These are phyloP conservation scores for Ophiostoma novo-ulmi DNA, from an alignment of 2,329 filamentous ascomycete genomes.

Conservation along the genomic window DNA sequence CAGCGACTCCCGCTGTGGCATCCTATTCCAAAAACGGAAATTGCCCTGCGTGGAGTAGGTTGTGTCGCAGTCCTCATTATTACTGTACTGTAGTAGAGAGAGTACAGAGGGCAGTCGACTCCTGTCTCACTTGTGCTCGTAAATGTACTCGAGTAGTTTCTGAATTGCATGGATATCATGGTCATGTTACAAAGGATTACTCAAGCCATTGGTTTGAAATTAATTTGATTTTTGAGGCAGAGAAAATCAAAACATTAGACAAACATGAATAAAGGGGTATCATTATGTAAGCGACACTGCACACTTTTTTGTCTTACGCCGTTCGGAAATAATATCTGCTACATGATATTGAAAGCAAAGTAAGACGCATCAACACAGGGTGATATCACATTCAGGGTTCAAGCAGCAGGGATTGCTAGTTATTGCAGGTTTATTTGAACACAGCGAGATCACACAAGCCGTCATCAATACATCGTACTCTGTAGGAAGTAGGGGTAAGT, in stretches of 20 bases:
- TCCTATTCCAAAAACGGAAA: conserved; percentile 12
- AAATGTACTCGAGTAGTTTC: no score
- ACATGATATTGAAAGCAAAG: neutral
- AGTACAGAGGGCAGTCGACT: neutral
- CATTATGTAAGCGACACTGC: neutral
- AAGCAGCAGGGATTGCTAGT: neutral
- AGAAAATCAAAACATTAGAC: neutral
- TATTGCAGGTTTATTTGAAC: neutral
- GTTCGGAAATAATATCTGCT: neutral
- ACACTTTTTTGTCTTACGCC: neutral
- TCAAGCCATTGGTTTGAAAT: neutral
- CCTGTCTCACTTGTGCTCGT: neutral
- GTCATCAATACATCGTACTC: neutral
- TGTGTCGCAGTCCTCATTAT: neutral
- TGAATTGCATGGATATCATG: neutral
- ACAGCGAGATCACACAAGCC: neutral
- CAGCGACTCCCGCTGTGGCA: neutral
- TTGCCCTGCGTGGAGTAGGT: neutral
- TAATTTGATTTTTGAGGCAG: neutral
- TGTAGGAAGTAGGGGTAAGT: neutral
- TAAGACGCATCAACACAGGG: neutral
- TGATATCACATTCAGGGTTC: neutral
- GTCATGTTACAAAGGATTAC: neutral
- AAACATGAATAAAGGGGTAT: neutral
- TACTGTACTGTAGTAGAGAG: neutral